A percentile compares a stretch with the other conserved stretches of the same genome.
Conservation (phyloP, 2,329 filamentous ascomycete genomes). For the Ophiostoma himal-ulmi region DNA sequence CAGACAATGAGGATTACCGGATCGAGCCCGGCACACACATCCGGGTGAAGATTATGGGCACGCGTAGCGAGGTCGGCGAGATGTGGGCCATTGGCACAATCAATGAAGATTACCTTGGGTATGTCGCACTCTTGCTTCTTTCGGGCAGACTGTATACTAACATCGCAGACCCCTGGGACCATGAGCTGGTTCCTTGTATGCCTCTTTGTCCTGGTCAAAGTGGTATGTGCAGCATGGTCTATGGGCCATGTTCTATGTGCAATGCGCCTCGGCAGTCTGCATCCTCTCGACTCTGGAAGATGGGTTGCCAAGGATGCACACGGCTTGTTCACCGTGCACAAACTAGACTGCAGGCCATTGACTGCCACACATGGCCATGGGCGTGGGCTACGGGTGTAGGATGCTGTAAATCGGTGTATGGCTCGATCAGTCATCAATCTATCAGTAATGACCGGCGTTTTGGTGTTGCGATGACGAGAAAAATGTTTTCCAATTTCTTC, state of each 20-base stretch:
- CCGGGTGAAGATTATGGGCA: constrained; percentile 88
- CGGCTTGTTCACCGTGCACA: not conserved
- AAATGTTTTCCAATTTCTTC: constrained; percentile 9
- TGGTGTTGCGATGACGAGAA: constrained; percentile 8
- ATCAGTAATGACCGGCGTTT: constrained; percentile 13
- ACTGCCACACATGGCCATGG: not conserved
- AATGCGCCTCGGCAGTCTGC: not conserved
- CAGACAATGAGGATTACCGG: constrained; percentile 86
- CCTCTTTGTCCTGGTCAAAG: not conserved
- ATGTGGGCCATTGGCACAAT: constrained; percentile 98
- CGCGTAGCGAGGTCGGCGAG: constrained; percentile 84
- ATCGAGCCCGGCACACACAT: constrained; percentile 93
- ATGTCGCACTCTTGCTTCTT: constrained; percentile 29
- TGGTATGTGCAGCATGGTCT: not conserved
- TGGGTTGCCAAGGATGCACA: not conserved
- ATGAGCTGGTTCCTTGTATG: not conserved
- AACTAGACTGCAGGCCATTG: not conserved
- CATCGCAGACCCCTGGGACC: constrained; percentile 11
- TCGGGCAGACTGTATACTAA: not conserved
- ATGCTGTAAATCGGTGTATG: not conserved
- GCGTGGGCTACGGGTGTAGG: not conserved
- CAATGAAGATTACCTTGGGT: constrained; percentile 75
- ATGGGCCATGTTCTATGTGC: not conserved
- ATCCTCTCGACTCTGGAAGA: constrained; percentile 1
- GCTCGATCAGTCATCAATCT: not conserved